phyloP scores from a whole-genome alignment of 164 flowering plant species.

The Piper longum region DNA sequence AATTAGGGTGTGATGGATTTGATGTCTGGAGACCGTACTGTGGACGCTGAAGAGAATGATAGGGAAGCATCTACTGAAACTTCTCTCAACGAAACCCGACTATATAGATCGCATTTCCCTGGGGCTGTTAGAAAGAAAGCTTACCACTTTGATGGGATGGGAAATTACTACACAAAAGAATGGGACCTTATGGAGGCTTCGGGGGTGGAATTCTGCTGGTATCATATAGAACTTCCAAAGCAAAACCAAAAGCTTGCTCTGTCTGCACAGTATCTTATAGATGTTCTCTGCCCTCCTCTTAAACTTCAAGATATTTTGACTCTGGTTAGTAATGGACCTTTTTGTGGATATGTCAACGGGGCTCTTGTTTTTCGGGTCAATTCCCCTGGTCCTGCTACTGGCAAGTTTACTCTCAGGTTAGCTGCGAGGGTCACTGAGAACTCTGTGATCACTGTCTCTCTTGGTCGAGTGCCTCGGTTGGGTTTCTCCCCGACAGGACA shows the following conservation, averaged over 20 bases:
- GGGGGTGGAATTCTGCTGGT: conserved; percentile 92
- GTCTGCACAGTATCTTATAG: conserved; percentile 78
- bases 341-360: conserved; percentile 92
- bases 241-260: conserved; percentile 59
- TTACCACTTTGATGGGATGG: conserved; percentile 78
- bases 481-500: conserved; percentile 54
- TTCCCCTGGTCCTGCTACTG: conserved; percentile 75
- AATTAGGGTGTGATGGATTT: not conserved
- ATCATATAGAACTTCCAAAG: conserved; percentile 90
- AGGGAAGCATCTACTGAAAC: conserved; percentile 13
- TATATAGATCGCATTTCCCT: conserved; percentile 24
- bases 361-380: conserved; percentile 88
- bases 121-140: conserved; percentile 70
- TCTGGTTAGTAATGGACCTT: conserved; percentile 90
- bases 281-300: conserved; percentile 86
- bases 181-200: conserved; percentile 82
- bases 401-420: conserved; percentile 66
- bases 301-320: conserved; percentile 95
- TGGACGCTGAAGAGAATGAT: conserved; percentile 27
- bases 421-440: conserved; percentile 75
- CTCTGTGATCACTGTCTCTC: conserved; percentile 82
- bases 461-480: conserved; percentile 90
- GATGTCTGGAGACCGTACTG: not conserved
- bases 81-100: conserved; percentile 17
- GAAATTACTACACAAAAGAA: conserved; percentile 59